Base-by-base conservation (phyloP, 1,284 basidiomycete species). In the Ganoderma sinense region DNA sequence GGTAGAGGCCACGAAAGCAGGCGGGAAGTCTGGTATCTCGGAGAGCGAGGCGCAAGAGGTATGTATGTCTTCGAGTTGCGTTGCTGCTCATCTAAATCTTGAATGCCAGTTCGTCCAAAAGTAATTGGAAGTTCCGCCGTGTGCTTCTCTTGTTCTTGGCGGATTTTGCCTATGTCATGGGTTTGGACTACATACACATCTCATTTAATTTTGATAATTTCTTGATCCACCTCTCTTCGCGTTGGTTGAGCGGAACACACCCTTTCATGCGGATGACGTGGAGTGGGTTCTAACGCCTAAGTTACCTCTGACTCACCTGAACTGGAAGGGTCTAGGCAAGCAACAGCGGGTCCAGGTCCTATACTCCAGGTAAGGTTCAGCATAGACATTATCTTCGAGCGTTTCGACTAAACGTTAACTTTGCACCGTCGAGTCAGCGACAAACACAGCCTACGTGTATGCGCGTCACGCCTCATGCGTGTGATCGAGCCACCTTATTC, bases 1-100 rank as follows among this genome's bases (percentile, higher is more conserved):
- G 36, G 78, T 81, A 1, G 93, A 94, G 77, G 92, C 91, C 3
- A 81, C 81, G 63, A 80, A 84, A 67, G 76, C 86, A 53, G 89
- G 89, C 29, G 89, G 87, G 3, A 82, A 80, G 69, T 91, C 90
- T 2, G 77, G 79, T 7, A 77, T 92, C 13, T 83, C 86, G 4
- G 91, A 91, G 59, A 70, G 74, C 29, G 72, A 75, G 36, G 76
- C 78, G 13, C 68, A 68, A 41, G 53, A 70, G 72, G 72, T 70
- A 45, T 8, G 62, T 53, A 3, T 41, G 59, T 55, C 20, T n/a
- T 13, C 16, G 13, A 18, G 5, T 18, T 7, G 7, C 53, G 8
- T 14, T 7, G 29, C 14, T 18, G 5, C 16, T 33, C 53, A 31
- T 31, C 31, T 33, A 18, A 56, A 31, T 31, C 29, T 20, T 20